A percentile compares a stretch with the other conserved stretches of the same genome.
Conservation (phyloP, 23 red algal species). For the Gracilaria domingensis region DNA sequence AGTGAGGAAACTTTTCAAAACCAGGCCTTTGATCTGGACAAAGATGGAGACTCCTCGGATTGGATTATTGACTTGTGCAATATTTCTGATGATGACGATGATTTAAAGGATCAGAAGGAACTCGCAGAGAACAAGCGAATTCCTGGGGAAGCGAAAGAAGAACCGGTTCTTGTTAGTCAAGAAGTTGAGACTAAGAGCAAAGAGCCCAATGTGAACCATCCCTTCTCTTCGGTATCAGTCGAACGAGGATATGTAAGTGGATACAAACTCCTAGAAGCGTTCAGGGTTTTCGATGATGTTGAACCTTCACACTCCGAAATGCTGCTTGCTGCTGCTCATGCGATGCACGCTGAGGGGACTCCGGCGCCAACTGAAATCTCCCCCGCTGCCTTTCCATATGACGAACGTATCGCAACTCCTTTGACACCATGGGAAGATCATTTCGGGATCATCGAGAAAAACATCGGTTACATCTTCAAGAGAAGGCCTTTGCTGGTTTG, state of each 20-base stretch:
- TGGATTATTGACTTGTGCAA: constrained; percentile 37
- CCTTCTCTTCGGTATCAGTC: constrained; percentile 29
- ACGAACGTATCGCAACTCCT: constrained; percentile 42
- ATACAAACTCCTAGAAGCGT: constrained; percentile 57
- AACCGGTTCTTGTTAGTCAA: constrained; percentile 10
- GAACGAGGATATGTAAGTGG: constrained; percentile 53
- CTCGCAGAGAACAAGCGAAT: neutral
- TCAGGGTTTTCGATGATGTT: constrained; percentile 44
- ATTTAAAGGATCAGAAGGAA: neutral
- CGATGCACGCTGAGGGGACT: constrained; percentile 41
- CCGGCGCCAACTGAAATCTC: constrained; percentile 39
- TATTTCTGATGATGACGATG: constrained; percentile 22
- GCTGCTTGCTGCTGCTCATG: constrained; percentile 69
- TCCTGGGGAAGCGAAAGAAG: constrained; percentile 13
- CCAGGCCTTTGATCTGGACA: neutral
- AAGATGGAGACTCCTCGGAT: neutral
- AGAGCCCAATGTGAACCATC: neutral
- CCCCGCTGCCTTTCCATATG: constrained; percentile 40
- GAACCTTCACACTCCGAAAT: constrained; percentile 69
- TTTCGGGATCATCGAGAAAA: constrained; percentile 65
- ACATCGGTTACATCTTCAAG: constrained; percentile 62
- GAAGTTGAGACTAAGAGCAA: neutral
- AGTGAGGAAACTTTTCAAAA: neutral
- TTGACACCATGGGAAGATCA: constrained; percentile 68
- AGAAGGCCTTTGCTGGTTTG: constrained; percentile 59